Conservation (phyloP, 1,139 yeast genomes). For the Saccharomyces hybrid region DNA sequence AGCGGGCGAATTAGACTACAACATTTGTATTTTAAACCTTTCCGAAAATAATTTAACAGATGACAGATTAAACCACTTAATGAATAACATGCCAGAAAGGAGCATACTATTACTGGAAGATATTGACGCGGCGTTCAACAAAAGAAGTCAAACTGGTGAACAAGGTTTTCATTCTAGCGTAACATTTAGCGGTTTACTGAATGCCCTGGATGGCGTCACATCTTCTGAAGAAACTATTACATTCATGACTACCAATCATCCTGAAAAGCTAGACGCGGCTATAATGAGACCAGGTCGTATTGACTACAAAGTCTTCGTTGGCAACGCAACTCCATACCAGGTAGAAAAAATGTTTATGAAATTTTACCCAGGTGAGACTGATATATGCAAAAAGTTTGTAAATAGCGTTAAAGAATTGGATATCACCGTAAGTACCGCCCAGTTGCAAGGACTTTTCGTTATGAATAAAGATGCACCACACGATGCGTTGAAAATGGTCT, state of each 20-base stretch:
- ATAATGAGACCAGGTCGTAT: conserved; percentile 86
- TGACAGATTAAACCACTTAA: conserved; percentile 84
- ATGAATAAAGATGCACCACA: conserved; percentile 81
- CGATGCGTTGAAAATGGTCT: conserved; percentile 61
- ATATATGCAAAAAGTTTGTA: conserved; percentile 58
- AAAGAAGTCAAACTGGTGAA: conserved; percentile 70
- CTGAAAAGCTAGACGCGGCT: conserved; percentile 83
- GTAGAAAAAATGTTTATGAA: conserved; percentile 77
- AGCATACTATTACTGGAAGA: conserved; percentile 82
- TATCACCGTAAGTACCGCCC: conserved; percentile 79
- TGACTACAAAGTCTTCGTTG: conserved; percentile 73
- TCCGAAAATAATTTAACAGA: conserved; percentile 90
- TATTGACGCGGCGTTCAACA: conserved; percentile 90
- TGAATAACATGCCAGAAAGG: conserved; percentile 93
- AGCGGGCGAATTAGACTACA: conserved; percentile 93
- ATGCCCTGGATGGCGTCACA: conserved; percentile 97
- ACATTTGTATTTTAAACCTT: conserved; percentile 83
- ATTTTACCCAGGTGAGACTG: conserved; percentile 64
- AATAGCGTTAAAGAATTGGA: conserved; percentile 42
- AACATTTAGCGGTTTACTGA: conserved; percentile 86
- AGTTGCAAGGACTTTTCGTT: conserved; percentile 89
- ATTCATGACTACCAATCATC: conserved; percentile 97
- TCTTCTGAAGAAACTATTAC: conserved; percentile 95
- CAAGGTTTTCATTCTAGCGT: conserved; percentile 76
- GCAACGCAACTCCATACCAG: conserved; percentile 79